phyloP scores from a whole-genome alignment of 352 stramenopile species.

The Phytophthora vignae region DNA sequence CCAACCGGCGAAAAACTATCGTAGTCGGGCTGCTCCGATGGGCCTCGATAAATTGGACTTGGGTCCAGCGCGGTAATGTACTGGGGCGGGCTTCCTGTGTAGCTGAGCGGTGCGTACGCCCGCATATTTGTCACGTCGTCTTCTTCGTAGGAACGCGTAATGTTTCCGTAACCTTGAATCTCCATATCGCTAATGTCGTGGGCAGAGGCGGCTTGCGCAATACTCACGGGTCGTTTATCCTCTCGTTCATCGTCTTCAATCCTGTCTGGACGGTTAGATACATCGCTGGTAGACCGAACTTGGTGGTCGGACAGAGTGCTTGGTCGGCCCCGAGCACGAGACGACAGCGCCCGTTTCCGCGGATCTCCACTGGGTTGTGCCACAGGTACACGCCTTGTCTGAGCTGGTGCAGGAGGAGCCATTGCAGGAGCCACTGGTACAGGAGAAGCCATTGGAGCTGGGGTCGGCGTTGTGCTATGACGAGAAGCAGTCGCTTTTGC shows the following conservation, averaged over 20 bases:
- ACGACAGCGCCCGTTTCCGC: conserved; percentile 34
- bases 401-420: conserved; percentile 2
- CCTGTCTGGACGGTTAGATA: conserved; percentile 15
- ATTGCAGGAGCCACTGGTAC: not conserved
- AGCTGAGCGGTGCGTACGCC: conserved; percentile 38
- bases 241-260: conserved; percentile 24
- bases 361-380: conserved; percentile 25
- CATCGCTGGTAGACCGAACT: conserved; percentile 16
- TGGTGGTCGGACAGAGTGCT: conserved; percentile 29
- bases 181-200: conserved; percentile 50
- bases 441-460: conserved; percentile 3
- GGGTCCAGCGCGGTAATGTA: conserved; percentile 45
- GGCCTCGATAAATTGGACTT: conserved; percentile 47
- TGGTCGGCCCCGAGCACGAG: conserved; percentile 25
- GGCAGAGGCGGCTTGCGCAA: conserved; percentile 37
- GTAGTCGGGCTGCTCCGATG: conserved; percentile 45
- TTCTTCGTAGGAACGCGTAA: conserved; percentile 41
- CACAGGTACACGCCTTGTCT: not conserved
- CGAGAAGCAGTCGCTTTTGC: conserved; percentile 13
- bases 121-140: conserved; percentile 47
- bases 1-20: conserved; percentile 54
- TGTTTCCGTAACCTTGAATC: conserved; percentile 46
- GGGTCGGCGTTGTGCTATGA: not conserved
- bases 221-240: conserved; percentile 26
- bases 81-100: conserved; percentile 41